Conservation (phyloP, 306 rosid genomes). For the Citrullus colocynthis region DNA sequence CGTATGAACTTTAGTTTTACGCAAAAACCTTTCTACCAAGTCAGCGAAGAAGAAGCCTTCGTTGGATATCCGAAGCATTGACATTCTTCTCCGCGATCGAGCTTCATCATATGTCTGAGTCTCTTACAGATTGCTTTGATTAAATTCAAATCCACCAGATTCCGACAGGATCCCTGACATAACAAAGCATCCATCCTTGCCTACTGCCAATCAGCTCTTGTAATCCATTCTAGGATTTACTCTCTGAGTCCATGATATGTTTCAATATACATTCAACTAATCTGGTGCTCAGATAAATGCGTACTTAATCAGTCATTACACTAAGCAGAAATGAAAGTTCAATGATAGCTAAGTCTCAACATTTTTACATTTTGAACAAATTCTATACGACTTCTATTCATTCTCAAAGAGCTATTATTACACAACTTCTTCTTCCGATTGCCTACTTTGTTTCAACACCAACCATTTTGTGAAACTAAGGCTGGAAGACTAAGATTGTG, state of each 20-base stretch:
- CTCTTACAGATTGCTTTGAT: slow-evolving; percentile 58
- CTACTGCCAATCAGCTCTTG: slow-evolving; percentile 74
- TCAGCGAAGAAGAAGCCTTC: slow-evolving; percentile 76
- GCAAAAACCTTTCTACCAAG: slow-evolving; percentile 64
- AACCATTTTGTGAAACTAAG: neutral
- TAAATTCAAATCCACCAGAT: slow-evolving; percentile 45
- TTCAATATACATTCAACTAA: slow-evolving; percentile 26
- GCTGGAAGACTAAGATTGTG: neutral
- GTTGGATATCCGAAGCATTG: slow-evolving; percentile 26
- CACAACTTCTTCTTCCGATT: neutral
- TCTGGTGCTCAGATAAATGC: neutral
- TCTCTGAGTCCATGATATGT: neutral
- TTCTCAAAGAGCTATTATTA: neutral
- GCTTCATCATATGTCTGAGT: slow-evolving; percentile 54
- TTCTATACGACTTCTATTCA: neutral
- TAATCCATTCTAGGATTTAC: slow-evolving; percentile 18
- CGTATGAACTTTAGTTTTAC: slow-evolving; percentile 11
- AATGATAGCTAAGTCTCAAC: neutral
- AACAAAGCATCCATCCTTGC: slow-evolving; percentile 53
- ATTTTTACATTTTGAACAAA: neutral
- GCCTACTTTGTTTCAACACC: neutral
- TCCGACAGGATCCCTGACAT: slow-evolving; percentile 65
- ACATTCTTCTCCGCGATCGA: slow-evolving; percentile 47
- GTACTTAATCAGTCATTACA: neutral
- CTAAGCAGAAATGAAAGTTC: neutral